Base-by-base conservation (phyloP, 176 grass and related monocot species). In the Thalia dealbata region DNA sequence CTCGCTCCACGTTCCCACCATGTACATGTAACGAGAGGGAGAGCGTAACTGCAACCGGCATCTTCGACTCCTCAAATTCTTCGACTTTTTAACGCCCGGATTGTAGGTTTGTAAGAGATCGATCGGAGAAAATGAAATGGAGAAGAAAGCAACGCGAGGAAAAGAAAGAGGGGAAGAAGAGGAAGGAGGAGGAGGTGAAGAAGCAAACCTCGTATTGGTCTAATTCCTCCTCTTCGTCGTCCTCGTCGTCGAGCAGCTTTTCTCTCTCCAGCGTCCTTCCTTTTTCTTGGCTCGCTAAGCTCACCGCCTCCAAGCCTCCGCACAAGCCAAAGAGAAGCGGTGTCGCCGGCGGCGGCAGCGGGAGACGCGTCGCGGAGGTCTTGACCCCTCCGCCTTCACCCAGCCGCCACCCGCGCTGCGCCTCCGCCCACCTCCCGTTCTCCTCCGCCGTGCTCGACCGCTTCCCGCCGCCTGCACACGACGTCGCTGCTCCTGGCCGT, bases 221-320 rank as follows among this genome's bases (percentile, higher is more conserved):
- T 38, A 2, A 1, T 1, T 38, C 32, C 3, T 38, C 32, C 3
- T 1, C 32, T 38, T 38, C 32, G 32, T 38, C 32, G 32, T 38
- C 32, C 3, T 38, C 67, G 10, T 73, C 72, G 18, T 41, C 52
- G 29, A 16, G 30, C n/a, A 29, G 58, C 54, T 75, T 75, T 27
- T 75, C 73, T 22, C 15, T 75, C 14, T 45, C 73, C 72, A 30
- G 54, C 72, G 16, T 74, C 23, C 29, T 74, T 24, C 51, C 72
- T 11, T 52, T 74, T 22, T 75, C 54, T 28, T 75, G 73, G 73
- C 27, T 75, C 18, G 50, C 50, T 4, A 73, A 73, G 27, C 71
- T 73, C 70, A 46, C 43, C 7, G 16, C 71, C 51, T 23, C 51
- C 71, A 63, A 44, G 41, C 59, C 58, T n/a, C n/a, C n/a, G n/a